phyloP scores from a whole-genome alignment of 2,329 filamentous ascomycete species.

The Emydomyces testavorans region DNA sequence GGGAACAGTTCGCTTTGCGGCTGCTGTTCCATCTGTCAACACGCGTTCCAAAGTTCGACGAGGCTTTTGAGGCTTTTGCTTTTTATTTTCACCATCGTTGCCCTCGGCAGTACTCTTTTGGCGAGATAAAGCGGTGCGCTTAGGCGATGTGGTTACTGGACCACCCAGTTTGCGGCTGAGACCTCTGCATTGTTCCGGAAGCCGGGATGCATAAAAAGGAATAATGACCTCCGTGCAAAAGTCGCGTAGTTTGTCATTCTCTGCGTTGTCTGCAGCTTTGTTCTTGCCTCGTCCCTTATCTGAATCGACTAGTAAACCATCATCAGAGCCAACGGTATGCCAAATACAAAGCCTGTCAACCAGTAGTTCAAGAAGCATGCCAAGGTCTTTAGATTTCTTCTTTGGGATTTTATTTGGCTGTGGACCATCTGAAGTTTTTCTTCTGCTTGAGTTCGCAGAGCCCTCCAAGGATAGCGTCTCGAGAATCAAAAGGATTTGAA shows the following conservation, averaged over 20 bases:
- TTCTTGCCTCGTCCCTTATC: constrained; percentile 22
- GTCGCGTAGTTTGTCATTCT: constrained; percentile 37
- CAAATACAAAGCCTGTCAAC: constrained; percentile 42
- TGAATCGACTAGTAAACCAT: constrained; percentile 20
- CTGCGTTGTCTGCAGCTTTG: constrained; percentile 24
- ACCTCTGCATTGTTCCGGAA: constrained; percentile 38
- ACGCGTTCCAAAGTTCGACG: constrained; percentile 37
- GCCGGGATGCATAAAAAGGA: constrained; percentile 39
- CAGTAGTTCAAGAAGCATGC: constrained; percentile 36
- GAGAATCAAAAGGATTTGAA: constrained; percentile 41
- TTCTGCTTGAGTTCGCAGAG: constrained; percentile 6
- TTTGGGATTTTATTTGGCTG: constrained; percentile 21
- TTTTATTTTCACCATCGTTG: constrained; percentile 24
- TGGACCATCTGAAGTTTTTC: neutral
- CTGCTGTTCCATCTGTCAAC: constrained; percentile 34
- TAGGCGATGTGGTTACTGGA: constrained; percentile 29
- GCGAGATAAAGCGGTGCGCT: constrained; percentile 25
- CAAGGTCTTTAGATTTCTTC: constrained; percentile 35
- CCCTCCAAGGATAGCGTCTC: constrained; percentile 38
- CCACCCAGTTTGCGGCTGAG: constrained; percentile 40
- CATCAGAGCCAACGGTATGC: constrained; percentile 37
- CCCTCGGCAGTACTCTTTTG: constrained; percentile 22
- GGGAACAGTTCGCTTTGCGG: constrained; percentile 25
- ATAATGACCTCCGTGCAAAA: constrained; percentile 42
- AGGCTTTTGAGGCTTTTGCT: constrained; percentile 21